Evolutionary conservation across 108 stramenopile species (phyloP), one percentile per base, ranked within the genome.

Genomic region (Skeletonema marinoi): DNA sequence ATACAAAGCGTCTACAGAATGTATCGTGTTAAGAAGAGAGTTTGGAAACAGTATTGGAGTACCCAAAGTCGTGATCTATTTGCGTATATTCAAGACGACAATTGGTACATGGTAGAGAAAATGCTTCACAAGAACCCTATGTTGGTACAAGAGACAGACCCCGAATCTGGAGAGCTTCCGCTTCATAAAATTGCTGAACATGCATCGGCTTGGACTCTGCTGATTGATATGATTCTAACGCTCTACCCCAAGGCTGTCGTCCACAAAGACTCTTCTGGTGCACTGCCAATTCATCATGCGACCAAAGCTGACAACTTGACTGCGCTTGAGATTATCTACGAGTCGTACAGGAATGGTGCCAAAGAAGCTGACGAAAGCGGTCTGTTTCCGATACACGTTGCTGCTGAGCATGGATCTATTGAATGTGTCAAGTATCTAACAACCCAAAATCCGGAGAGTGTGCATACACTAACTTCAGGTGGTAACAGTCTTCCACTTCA

Each of bases 241-340:
- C 77, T 96, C 11, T 92, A 91, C 64, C 95, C 95, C 3, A 96
- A 93, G 77, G 95, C 92, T 51, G 74, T 96, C 41, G 88, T 92
- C 44, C 95, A 96, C 73, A 88, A 90, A 29, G 95, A 96, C 66
- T 85, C 82, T 59, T 87, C 92, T 80, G 95, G 95, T 31, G 88
- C 90, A n/a, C 68, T 96, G 36, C 95, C 95, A 30, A 96, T 96
- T 42, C 95, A 96, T 64, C 95, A 96, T 71, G 95, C 95, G 2
- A 69, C 95, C 33, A 85, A 87, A 1, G 88, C 93, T 62, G 91
- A 93, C 62, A 93, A 93, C 65, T 64, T 93, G 16, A 74, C 88
- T 32, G 95, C 92, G 14, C 80, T 96, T 50, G 95, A 93, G 60
- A 92, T 96, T 62, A 93, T 96, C 42, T 92, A 91, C 68, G 90